Evolutionary conservation across 306 rosid genomes (phyloP).

Genomic region (Pyrus betulifolia): DNA sequence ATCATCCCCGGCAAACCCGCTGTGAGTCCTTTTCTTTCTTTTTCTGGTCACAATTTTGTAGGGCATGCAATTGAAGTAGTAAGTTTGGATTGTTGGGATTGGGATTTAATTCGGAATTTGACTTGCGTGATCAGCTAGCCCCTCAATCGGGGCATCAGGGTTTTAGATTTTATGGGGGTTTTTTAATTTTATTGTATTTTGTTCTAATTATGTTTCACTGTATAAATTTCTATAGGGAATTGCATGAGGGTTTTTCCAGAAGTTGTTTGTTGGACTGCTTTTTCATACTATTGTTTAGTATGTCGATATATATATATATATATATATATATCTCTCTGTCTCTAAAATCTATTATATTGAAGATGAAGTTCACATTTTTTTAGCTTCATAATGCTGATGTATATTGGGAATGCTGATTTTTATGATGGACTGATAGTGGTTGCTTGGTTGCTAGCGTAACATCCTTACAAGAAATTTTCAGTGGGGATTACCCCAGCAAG

Average conservation of each 20-base stretch:
- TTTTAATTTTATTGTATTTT: background rate
- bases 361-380: no score
- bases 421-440: background rate
- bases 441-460: background rate
- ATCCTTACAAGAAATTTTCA: conserved; percentile 12
- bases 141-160: no score
- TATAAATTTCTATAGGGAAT: background rate
- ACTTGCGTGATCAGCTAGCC: no score
- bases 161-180: background rate
- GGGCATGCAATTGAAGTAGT: no score
- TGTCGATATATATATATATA: no score
- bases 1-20: conserved; percentile 75
- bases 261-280: background rate
- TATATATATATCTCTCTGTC: no score
- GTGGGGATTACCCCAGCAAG: conserved; percentile 90
- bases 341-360: no score
- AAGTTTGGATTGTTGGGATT: no score
- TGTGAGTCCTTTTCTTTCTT: conserved; percentile 27
- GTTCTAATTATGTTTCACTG: background rate
- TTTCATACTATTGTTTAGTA: background rate
- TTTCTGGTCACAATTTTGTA: no score
- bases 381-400: background rate
- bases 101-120: no score
- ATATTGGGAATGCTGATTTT: background rate
- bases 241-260: background rate